These are phyloP conservation scores for Fusarium pininemorale DNA, from an alignment of 2,329 filamentous ascomycete genomes.

Conservation along the genomic window DNA sequence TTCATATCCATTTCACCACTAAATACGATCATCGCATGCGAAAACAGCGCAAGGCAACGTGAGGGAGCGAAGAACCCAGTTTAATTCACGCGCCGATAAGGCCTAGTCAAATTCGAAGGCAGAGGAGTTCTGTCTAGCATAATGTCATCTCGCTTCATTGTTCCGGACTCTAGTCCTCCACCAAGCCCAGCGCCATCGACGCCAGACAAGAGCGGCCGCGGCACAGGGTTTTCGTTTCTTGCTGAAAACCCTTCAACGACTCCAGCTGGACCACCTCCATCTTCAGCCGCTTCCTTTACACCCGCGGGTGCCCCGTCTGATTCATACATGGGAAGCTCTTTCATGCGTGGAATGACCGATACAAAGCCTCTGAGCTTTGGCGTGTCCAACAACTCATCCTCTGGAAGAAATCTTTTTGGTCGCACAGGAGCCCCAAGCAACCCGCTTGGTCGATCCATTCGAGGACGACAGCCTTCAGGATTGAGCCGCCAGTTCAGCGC, in stretches of 20 bases:
- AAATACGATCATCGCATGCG: slow-evolving; percentile 17
- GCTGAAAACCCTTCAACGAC: slow-evolving; percentile 62
- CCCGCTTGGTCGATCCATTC: slow-evolving; percentile 60
- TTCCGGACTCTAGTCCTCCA: slow-evolving; percentile 55
- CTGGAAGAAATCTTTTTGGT: slow-evolving; percentile 52
- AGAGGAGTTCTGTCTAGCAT: slow-evolving; percentile 35
- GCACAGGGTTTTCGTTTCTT: slow-evolving; percentile 50
- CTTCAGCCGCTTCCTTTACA: slow-evolving; percentile 64
- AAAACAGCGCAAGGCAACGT: neutral
- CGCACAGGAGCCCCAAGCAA: slow-evolving; percentile 50
- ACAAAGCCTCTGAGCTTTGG: slow-evolving; percentile 54
- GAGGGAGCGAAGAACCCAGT: slow-evolving; percentile 7
- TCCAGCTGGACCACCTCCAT: slow-evolving; percentile 61
- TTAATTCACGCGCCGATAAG: slow-evolving; percentile 12
- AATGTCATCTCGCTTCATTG: slow-evolving; percentile 55
- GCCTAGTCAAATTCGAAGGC: slow-evolving; percentile 14
- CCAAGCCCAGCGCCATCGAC: slow-evolving; percentile 59
- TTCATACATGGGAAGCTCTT: slow-evolving; percentile 64
- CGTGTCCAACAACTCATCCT: slow-evolving; percentile 31
- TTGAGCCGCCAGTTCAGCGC: slow-evolving; percentile 56
- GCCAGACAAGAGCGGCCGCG: slow-evolving; percentile 53
- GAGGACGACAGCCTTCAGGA: slow-evolving; percentile 57
- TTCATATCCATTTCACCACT: slow-evolving; percentile 18
- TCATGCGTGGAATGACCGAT: slow-evolving; percentile 55
- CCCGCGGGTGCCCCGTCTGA: slow-evolving; percentile 65